Percentiles rank a stretch among this genome's conserved stretches.
phyloP scores from a whole-genome alignment of 306 rosid species.

The Fragaria ananassa region DNA sequence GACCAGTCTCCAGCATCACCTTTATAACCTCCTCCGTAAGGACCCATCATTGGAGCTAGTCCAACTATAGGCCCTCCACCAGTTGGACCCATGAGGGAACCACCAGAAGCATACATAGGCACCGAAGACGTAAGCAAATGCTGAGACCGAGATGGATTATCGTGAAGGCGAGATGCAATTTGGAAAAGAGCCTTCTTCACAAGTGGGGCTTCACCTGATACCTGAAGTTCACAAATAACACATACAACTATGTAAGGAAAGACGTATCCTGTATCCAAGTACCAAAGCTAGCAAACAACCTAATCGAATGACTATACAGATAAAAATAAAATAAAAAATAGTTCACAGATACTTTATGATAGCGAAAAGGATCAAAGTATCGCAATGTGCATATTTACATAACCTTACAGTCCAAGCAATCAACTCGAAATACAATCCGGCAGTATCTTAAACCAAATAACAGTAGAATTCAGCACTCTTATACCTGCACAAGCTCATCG shows the following conservation, averaged over 20 bases:
- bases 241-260: not conserved
- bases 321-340: not conserved
- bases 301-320: not conserved
- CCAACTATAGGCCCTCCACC: slow-evolving; percentile 80
- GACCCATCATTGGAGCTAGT: slow-evolving; percentile 70
- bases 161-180: slow-evolving; percentile 86
- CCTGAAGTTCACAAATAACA: slow-evolving; percentile 44
- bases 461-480: not conserved
- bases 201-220: slow-evolving; percentile 73
- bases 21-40: slow-evolving; percentile 88
- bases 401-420: not conserved
- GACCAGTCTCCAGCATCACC: slow-evolving; percentile 89
- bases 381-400: not conserved
- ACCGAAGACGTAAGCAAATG: slow-evolving; percentile 73
- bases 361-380: not conserved
- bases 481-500: slow-evolving; percentile 95
- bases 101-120: slow-evolving; percentile 54
- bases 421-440: not conserved
- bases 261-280: not conserved
- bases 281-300: not conserved
- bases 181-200: slow-evolving; percentile 80
- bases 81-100: slow-evolving; percentile 69
- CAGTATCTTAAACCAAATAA: not conserved
- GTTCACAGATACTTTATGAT: no score
- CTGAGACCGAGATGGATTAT: slow-evolving; percentile 89